These are phyloP conservation scores for button mushroom (Agaricus bisporus) DNA, from an alignment of 768 basidiomycete genomes.

Conservation along the genomic window DNA sequence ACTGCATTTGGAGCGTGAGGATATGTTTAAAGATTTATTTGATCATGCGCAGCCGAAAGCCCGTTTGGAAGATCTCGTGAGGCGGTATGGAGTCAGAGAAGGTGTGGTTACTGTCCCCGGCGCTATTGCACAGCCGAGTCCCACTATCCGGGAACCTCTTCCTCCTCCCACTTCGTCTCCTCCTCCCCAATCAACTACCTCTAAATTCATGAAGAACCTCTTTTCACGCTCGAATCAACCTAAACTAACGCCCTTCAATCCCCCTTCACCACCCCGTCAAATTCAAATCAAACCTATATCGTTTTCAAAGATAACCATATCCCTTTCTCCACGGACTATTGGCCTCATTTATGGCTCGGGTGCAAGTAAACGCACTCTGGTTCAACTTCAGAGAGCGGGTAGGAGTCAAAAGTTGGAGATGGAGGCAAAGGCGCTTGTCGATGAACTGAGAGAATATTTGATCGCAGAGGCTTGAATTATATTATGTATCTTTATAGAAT, in stretches of 20 bases:
- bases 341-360: slow-evolving; percentile 22
- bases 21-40: slow-evolving; percentile 75
- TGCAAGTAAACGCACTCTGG: slow-evolving; percentile 42
- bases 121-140: not conserved
- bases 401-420: slow-evolving; percentile 53
- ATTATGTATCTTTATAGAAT: too few relatives aligned
- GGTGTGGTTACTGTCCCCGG: slow-evolving; percentile 31
- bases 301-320: slow-evolving; percentile 31
- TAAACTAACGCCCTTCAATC: not conserved
- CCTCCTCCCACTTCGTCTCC: too few relatives aligned
- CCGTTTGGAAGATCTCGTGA: slow-evolving; percentile 70
- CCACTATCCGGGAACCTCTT: too few relatives aligned
- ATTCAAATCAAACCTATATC: slow-evolving; percentile 20
- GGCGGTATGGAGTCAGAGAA: slow-evolving; percentile 33
- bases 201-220: slow-evolving; percentile 12
- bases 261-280: slow-evolving; percentile 5
- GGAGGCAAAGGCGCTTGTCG: slow-evolving; percentile 46
- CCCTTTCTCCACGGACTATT: slow-evolving; percentile 37
- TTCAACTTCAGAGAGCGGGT: slow-evolving; percentile 38
- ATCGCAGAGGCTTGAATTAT: not conserved
- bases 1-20: slow-evolving; percentile 70
- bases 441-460: slow-evolving; percentile 41
- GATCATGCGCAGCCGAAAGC: slow-evolving; percentile 70
- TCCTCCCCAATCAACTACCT: not conserved
- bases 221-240: slow-evolving; percentile 12